Base-by-base conservation (phyloP, 495 filamentous ascomycete genomes). In the Cenococcum geophilum region DNA sequence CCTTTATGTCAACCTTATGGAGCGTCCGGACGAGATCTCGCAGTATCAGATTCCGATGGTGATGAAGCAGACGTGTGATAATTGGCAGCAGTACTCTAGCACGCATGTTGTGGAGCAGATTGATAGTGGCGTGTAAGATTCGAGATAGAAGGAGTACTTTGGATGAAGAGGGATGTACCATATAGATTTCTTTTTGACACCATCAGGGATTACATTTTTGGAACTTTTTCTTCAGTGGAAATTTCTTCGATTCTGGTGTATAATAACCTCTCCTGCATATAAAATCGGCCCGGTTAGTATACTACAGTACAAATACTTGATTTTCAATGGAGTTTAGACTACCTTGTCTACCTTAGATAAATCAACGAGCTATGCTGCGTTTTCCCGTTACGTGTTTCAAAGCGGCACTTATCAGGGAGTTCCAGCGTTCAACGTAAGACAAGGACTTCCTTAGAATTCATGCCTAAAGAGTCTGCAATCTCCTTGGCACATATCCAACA, bases 71-170 rank as follows among this genome's bases (percentile, higher is more conserved):
- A 72, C 68, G 18, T 73, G 71, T 51, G 25, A 60, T 32, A 65
- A 66, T 12, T 73, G 71, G 71, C 50, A 59, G 11, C 42, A 60
- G 10, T 73, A 60, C 40, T 69, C 60, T 10, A 51, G 34, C 0
- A 53, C 22, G 4, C 53, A 68, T 57, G 56, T 68, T 18, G 57
- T 69, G 10, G 65, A 68, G 36, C 68, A 72, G 68, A 69, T 71
- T 48, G 71, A 71, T 55, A 57, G 54, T 48, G 71, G 71, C 2
- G 20, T 69, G 36, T 70, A 64, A 57, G 34, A 42, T 47, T 14
- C 4, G 37, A 10, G 21, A 23, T 59, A 32, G 35, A 36, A 27
- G 45, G 27, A 58, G 10, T 20, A n/a, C 42, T 36, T 27, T 37
- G 55, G 14, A 20, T 57, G 9, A 40, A 43, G 5, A 20, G 23